A percentile compares a stretch with the other conserved stretches of the same genome.
phyloP scores from a whole-genome alignment of 2,329 filamentous ascomycete genomes.

The Colletotrichum viniferum region DNA sequence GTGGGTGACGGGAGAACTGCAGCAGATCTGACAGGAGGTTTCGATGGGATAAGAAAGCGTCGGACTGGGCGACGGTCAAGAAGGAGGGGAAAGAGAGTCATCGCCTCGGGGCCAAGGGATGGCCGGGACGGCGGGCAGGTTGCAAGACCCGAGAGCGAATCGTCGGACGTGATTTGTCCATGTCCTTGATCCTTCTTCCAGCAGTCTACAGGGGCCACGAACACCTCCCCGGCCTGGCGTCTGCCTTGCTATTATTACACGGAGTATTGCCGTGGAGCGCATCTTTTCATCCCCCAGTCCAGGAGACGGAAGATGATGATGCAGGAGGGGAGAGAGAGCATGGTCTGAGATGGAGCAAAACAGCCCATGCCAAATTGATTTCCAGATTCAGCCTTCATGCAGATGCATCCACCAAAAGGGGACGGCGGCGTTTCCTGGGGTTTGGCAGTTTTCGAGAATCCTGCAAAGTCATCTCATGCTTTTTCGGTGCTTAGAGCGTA shows the following conservation, averaged over 20 bases:
- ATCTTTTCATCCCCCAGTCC: neutral
- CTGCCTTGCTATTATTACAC: neutral
- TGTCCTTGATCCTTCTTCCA: neutral
- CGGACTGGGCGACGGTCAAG: neutral
- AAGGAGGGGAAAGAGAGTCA: neutral
- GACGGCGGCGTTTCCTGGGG: neutral
- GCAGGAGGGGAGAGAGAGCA: neutral
- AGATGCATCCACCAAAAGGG: neutral
- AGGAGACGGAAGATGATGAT: neutral
- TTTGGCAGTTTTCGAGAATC: neutral
- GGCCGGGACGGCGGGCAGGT: neutral
- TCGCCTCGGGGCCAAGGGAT: neutral
- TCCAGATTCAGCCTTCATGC: constrained; percentile 7
- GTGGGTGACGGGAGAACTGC: neutral
- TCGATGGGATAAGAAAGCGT: neutral
- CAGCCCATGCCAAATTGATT: neutral
- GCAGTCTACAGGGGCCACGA: neutral
- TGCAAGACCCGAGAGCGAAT: neutral
- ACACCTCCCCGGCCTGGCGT: neutral
- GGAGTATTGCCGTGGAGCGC: neutral
- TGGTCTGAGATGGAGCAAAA: neutral
- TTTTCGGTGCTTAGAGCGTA: neutral
- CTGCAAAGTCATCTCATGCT: neutral
- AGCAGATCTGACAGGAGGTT: neutral
- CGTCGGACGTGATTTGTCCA: neutral